Conservation (phyloP, 352 stramenopile species). For the Phytophthora niederhauseri region DNA sequence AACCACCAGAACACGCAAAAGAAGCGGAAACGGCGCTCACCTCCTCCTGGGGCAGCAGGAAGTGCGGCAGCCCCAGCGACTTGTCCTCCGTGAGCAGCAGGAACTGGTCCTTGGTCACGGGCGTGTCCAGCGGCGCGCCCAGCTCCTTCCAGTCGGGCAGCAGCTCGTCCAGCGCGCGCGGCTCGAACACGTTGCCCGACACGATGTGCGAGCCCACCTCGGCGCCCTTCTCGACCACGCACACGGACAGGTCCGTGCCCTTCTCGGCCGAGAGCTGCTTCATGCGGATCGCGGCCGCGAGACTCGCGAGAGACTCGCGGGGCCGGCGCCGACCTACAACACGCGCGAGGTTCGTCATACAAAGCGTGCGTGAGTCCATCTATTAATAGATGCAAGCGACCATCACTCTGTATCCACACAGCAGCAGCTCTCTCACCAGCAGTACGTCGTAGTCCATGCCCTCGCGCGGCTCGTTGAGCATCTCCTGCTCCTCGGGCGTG, state of each 20-base stretch:
- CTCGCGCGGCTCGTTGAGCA: constrained; percentile 85
- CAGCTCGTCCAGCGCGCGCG: constrained; percentile 96
- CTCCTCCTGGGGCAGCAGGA: constrained; percentile 94
- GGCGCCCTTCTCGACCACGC: constrained; percentile 95
- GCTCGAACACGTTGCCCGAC: constrained; percentile 98
- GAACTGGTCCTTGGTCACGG: constrained; percentile 96
- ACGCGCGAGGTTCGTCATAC: not conserved
- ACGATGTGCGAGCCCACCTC: constrained; percentile 99
- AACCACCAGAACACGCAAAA: constrained; percentile 10
- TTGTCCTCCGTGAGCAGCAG: constrained; percentile 92
- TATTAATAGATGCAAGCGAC: not conserved
- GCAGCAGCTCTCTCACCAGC: constrained; percentile 90
- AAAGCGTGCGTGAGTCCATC: not conserved
- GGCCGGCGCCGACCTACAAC: constrained; percentile 71
- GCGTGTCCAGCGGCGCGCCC: constrained; percentile 90
- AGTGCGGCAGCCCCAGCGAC: constrained; percentile 88
- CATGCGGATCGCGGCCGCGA: constrained; percentile 97
- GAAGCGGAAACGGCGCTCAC: constrained; percentile 28
- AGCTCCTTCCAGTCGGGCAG: constrained; percentile 96
- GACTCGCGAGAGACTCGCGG: constrained; percentile 94
- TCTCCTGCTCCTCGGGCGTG: constrained; percentile 66
- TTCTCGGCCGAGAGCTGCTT: constrained; percentile 97
- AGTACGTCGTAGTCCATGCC: constrained; percentile 99
- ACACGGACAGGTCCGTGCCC: constrained; percentile 95
- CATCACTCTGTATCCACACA: not conserved